These are phyloP conservation scores for Taxawa tesnikishii DNA, from an alignment of 2,329 filamentous ascomycete genomes.

Conservation along the genomic window DNA sequence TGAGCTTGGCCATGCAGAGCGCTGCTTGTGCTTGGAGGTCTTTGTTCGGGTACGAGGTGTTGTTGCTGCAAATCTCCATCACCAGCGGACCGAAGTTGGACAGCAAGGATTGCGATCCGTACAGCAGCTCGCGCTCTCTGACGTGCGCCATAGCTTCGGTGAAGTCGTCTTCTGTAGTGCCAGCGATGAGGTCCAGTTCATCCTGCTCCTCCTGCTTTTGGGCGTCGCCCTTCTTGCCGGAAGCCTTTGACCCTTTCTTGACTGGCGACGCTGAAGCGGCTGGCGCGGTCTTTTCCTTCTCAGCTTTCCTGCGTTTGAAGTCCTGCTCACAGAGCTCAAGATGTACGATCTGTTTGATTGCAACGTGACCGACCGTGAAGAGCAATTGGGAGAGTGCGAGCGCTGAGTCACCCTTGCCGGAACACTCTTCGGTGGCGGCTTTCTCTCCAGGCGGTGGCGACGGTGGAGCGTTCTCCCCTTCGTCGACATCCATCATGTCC, in stretches of 20 bases:
- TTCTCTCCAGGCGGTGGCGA: conserved; percentile 11
- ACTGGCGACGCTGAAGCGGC: conserved; percentile 15
- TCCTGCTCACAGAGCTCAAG: conserved; percentile 94
- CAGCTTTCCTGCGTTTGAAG: conserved; percentile 91
- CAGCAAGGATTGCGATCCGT: conserved; percentile 73
- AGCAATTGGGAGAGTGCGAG: conserved; percentile 78
- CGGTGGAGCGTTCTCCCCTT: conserved; percentile 11
- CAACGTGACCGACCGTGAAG: conserved; percentile 91
- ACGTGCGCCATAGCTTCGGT: conserved; percentile 78
- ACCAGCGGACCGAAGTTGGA: conserved; percentile 84
- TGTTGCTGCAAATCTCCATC: conserved; percentile 87
- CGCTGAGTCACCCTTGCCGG: conserved; percentile 26
- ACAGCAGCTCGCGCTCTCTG: conserved; percentile 72
- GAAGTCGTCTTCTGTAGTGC: conserved; percentile 90
- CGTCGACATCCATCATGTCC: conserved; percentile 23
- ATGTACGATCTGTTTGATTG: conserved; percentile 98
- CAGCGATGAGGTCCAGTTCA: conserved; percentile 90
- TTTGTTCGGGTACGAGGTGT: conserved; percentile 79
- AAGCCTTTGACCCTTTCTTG: conserved; percentile 30
- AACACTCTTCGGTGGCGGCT: conserved; percentile 6
- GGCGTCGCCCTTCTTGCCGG: conserved; percentile 36
- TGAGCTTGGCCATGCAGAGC: conserved; percentile 89
- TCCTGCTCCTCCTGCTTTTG: conserved; percentile 56
- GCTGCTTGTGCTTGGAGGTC: conserved; percentile 88
- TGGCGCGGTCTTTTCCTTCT: conserved; percentile 57